Conservation (phyloP, 2,329 filamentous ascomycete species). For the Beauveria rudraprayagi region DNA sequence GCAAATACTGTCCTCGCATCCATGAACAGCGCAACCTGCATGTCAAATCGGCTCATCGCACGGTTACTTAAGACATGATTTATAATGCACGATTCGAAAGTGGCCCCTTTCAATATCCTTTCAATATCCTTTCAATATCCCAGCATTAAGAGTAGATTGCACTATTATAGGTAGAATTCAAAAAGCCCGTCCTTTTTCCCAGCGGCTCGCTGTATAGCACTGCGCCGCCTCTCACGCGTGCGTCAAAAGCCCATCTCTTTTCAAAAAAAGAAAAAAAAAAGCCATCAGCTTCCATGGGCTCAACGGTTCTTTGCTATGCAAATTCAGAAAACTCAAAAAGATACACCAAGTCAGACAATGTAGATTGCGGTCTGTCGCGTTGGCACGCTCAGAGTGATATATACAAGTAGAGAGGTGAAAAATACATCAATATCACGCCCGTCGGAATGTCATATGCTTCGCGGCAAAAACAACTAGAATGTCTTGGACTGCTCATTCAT, state of each 20-base stretch:
- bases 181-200: neutral
- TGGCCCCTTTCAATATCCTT: no score
- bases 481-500: conserved; percentile 1
- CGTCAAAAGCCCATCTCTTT: neutral
- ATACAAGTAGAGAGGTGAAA: conserved; percentile 6
- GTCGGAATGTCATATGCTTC: conserved; percentile 8
- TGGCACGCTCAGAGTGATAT: neutral
- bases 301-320: neutral
- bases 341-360: neutral
- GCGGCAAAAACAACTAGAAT: neutral
- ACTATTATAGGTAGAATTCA: conserved; percentile 5
- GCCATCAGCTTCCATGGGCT: neutral
- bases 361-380: neutral
- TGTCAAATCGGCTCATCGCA: no score
- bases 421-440: conserved; percentile 18
- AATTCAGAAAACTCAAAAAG: neutral
- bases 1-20: no score
- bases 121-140: no score
- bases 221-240: neutral
- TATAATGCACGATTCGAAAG: no score
- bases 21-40: no score
- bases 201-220: neutral
- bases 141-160: conserved; percentile 9
- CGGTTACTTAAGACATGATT: no score
- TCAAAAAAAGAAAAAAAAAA: neutral